phyloP scores from a whole-genome alignment of 305 asterid species.

The Solanum hybrid region DNA sequence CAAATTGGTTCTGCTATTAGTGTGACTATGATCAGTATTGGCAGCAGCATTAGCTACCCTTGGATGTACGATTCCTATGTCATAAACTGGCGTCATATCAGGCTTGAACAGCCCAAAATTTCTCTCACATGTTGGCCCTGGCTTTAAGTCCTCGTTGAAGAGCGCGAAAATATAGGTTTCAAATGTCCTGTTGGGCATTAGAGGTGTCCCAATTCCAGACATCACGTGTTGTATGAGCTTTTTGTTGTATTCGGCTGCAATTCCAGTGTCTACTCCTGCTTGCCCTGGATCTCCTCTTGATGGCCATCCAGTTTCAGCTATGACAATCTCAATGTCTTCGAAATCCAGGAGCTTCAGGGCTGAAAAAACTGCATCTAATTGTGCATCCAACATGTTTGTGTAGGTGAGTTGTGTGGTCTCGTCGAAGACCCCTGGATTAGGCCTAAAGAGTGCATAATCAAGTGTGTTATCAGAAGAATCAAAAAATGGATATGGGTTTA shows the following conservation, averaged over 20 bases:
- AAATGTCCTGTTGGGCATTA: constrained; percentile 55
- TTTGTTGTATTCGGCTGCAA: constrained; percentile 50
- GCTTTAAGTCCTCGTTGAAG: constrained; percentile 58
- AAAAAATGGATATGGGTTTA: constrained; percentile 69
- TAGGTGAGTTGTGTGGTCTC: constrained; percentile 32
- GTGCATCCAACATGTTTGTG: constrained; percentile 63
- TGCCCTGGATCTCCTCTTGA: constrained; percentile 58
- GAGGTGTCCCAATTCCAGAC: constrained; percentile 67
- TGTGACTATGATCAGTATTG: constrained; percentile 6
- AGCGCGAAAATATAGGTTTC: constrained; percentile 66
- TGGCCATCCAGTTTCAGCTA: constrained; percentile 83
- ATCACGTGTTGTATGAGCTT: constrained; percentile 46
- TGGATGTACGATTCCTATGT: constrained; percentile 47
- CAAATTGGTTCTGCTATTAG: constrained; percentile 6
- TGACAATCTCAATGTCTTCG: constrained; percentile 39
- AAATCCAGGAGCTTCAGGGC: constrained; percentile 42
- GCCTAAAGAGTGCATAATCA: constrained; percentile 54
- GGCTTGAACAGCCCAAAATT: constrained; percentile 61
- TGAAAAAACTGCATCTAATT: constrained; percentile 52
- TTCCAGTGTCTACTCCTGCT: constrained; percentile 37
- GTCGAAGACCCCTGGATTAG: constrained; percentile 46
- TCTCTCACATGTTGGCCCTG: constrained; percentile 60
- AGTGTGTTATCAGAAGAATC: constrained; percentile 35
- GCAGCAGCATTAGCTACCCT: constrained; percentile 16
- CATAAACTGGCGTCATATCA: constrained; percentile 49